These are phyloP conservation scores for Yarrowia sp. DNA, from an alignment of 805 yeast genomes.

Conservation along the genomic window DNA sequence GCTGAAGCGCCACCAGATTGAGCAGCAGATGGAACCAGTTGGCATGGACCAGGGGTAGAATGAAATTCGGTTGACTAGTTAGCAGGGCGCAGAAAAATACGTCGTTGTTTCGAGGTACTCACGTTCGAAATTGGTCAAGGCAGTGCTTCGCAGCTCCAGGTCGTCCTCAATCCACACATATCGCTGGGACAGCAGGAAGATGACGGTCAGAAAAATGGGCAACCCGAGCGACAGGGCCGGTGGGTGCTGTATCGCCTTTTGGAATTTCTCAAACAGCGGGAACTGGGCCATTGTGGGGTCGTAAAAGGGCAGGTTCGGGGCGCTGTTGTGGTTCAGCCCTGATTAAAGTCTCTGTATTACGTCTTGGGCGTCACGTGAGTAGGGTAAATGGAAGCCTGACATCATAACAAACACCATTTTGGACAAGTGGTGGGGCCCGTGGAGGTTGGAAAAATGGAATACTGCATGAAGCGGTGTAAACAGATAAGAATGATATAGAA, in stretches of 20 bases:
- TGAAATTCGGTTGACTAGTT: slow-evolving; percentile 50
- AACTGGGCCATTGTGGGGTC: slow-evolving; percentile 19
- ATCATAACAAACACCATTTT: neutral
- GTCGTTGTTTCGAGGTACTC: slow-evolving; percentile 28
- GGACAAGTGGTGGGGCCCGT: neutral
- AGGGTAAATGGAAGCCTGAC: neutral
- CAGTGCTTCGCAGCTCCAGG: slow-evolving; percentile 54
- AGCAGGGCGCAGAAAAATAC: neutral
- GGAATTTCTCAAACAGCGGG: slow-evolving; percentile 17
- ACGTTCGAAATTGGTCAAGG: slow-evolving; percentile 48
- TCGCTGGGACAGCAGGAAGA: slow-evolving; percentile 24
- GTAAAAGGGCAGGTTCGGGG: neutral
- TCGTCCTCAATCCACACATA: slow-evolving; percentile 36
- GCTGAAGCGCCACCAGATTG: slow-evolving; percentile 55
- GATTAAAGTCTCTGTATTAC: neutral
- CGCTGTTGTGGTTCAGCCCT: neutral
- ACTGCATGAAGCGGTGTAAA: neutral
- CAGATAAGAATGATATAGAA: neutral
- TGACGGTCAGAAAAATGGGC: slow-evolving; percentile 29
- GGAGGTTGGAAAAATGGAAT: neutral
- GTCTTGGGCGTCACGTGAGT: slow-evolving; percentile 10
- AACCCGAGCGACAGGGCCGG: slow-evolving; percentile 34
- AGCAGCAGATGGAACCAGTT: slow-evolving; percentile 57
- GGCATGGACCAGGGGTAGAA: slow-evolving; percentile 68
- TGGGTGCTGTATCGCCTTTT: slow-evolving; percentile 26